These are phyloP conservation scores for Fusarium fracticaudum DNA, from an alignment of 2,329 filamentous ascomycete genomes.

Conservation along the genomic window DNA sequence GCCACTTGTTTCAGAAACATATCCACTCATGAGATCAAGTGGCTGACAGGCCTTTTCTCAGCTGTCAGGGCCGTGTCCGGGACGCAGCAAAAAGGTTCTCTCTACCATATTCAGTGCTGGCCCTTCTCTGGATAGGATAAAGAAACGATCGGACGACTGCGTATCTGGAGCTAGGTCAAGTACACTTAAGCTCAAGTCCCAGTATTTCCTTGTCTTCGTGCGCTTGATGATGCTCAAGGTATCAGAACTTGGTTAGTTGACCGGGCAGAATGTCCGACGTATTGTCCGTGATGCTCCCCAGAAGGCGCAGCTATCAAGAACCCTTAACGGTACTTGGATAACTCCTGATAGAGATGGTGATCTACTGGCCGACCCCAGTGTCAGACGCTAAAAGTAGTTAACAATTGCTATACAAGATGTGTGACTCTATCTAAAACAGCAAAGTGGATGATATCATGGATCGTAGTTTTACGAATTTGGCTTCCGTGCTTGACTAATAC, in stretches of 20 bases:
- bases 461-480: constrained; percentile 26
- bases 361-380: constrained; percentile 4
- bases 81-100: constrained; percentile 26
- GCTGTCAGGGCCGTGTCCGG: constrained; percentile 19
- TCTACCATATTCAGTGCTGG: constrained; percentile 32
- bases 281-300: background rate
- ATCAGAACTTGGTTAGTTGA: background rate
- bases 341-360: background rate
- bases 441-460: constrained; percentile 37
- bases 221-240: background rate
- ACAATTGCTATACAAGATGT: constrained; percentile 14
- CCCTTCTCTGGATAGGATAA: background rate
- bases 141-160: background rate
- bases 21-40: constrained; percentile 25
- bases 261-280: background rate
- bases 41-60: constrained; percentile 29
- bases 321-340: constrained; percentile 11
- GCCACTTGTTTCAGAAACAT: constrained; percentile 43
- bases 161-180: background rate
- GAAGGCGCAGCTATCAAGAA: background rate
- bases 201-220: background rate
- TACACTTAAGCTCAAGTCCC: background rate
- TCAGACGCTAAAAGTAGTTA: constrained; percentile 15
- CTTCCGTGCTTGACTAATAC: constrained; percentile 36
- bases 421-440: constrained; percentile 36